Evolutionary conservation across 805 yeast genomes (phyloP), one percentile per base, ranked within the genome.

Genomic region (Scheffersomyces lignosus): DNA sequence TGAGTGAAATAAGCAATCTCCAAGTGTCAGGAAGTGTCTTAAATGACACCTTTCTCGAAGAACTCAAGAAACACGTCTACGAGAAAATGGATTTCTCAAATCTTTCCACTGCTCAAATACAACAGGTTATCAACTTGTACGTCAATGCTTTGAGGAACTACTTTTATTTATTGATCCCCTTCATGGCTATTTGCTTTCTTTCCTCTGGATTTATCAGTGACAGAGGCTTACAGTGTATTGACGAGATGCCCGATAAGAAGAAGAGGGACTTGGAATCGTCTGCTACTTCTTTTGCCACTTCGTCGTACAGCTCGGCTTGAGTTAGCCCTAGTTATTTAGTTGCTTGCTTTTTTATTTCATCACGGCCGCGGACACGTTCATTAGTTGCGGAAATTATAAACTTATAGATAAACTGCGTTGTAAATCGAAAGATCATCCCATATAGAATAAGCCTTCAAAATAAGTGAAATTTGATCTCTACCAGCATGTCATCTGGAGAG

Each of bases 201-300:
- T 27, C 38, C 22, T 48, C 62, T 6, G 51, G 66, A 13, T 51
- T 66, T 27, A 48, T 69, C n/a, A 58, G 49, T 30, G 75, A 71
- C 41, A 50, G 56, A 17, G 77, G 77, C 0, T 51, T 70, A 15
- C 54, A 55, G 23, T 56, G 65, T 28, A 50, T 60, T 24, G 70
- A 63, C 38, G 62, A 70, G 28, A 38, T 29, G 1, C 52, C 54
- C 4, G 32, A 18, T 30, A 16, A 24, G 3, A 38, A 31, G 15
- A 13, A 10, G 18, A 12, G 27, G 15, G 46, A 39, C 15, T 15
- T 31, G 3, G 49, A 42, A 29, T 37, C 44, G 8, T 27, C 33
- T n/a, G 29, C 31, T n/a, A 33, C 32, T n/a, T 35, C 43, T 4
- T 13, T 18, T 25, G 15, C 13, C 13, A n/a, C n/a, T n/a, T n/a